These are phyloP conservation scores for Podospora bellae-mahoneyi DNA, from an alignment of 495 filamentous ascomycete genomes.

Conservation along the genomic window DNA sequence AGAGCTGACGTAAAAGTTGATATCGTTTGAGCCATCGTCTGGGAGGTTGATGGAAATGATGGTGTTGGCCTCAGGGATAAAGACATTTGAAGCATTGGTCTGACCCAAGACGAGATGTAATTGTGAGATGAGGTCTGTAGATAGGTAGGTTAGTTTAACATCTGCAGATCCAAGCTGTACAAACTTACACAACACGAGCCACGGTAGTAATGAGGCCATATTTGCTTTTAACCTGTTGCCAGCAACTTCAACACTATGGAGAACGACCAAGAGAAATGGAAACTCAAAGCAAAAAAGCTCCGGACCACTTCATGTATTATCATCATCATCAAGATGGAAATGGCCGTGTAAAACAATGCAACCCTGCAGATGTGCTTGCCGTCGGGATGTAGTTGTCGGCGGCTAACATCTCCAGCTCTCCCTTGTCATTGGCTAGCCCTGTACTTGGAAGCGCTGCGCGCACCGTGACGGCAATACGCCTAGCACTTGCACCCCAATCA, in stretches of 20 bases:
- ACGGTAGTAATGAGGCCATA: background rate
- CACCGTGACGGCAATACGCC: background rate
- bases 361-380: background rate
- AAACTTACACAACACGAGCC: background rate
- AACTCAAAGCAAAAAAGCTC: background rate
- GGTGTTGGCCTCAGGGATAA: conserved; percentile 25
- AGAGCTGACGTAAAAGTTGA: conserved; percentile 30
- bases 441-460: background rate
- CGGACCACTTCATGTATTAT: background rate
- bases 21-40: conserved; percentile 23
- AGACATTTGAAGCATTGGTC: conserved; percentile 21
- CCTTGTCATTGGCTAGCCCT: background rate
- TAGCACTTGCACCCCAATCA: background rate
- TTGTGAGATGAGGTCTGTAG: conserved; percentile 9
- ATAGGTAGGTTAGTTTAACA: background rate
- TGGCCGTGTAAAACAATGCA: background rate
- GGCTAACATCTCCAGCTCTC: background rate
- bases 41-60: conserved; percentile 28
- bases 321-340: background rate
- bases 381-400: background rate
- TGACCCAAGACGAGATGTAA: conserved; percentile 11
- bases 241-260: background rate
- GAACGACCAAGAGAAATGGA: background rate
- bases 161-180: background rate
- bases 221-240: background rate